Percentiles rank a stretch among this genome's conserved stretches.
phyloP scores from a whole-genome alignment of 2,329 filamentous ascomycete species.

The Xylariaceae sp. region DNA sequence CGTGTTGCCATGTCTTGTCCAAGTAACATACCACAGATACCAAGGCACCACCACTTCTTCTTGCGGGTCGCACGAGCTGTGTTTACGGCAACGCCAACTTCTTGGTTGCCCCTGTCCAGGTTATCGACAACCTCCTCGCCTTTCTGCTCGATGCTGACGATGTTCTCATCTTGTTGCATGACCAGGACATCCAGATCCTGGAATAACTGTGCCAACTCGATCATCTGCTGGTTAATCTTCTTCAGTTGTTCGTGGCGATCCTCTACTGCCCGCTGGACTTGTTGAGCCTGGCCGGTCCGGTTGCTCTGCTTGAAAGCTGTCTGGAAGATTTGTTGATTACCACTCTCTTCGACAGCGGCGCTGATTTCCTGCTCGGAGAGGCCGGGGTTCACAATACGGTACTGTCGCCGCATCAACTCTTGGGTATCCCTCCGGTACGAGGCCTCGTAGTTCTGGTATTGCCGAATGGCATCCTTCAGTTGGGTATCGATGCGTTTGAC shows the following conservation, averaged over 20 bases:
- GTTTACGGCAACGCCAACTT: constrained; percentile 76
- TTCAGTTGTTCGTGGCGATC: constrained; percentile 81
- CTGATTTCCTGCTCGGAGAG: constrained; percentile 71
- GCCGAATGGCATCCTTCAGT: constrained; percentile 74
- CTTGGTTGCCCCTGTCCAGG: constrained; percentile 77
- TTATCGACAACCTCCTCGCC: constrained; percentile 82
- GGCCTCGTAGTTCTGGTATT: constrained; percentile 76
- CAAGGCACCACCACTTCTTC: constrained; percentile 97
- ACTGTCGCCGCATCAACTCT: constrained; percentile 84
- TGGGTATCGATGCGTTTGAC: constrained; percentile 76
- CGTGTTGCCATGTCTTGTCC: background rate
- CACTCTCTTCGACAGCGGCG: constrained; percentile 69
- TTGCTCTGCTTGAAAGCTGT: constrained; percentile 80
- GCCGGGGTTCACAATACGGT: constrained; percentile 83
- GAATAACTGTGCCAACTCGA: constrained; percentile 83
- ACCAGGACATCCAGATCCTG: constrained; percentile 83
- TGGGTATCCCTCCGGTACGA: constrained; percentile 75
- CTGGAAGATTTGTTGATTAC: constrained; percentile 76
- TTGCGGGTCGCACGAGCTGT: constrained; percentile 76
- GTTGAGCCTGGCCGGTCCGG: constrained; percentile 75
- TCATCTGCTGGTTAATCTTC: constrained; percentile 89
- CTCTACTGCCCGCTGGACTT: constrained; percentile 74
- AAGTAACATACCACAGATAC: constrained; percentile 57
- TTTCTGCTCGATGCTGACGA: constrained; percentile 80
- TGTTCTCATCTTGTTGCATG: constrained; percentile 76